These are phyloP conservation scores for Pseudonectria foliicola DNA, from an alignment of 2,329 filamentous ascomycete genomes.

Conservation along the genomic window DNA sequence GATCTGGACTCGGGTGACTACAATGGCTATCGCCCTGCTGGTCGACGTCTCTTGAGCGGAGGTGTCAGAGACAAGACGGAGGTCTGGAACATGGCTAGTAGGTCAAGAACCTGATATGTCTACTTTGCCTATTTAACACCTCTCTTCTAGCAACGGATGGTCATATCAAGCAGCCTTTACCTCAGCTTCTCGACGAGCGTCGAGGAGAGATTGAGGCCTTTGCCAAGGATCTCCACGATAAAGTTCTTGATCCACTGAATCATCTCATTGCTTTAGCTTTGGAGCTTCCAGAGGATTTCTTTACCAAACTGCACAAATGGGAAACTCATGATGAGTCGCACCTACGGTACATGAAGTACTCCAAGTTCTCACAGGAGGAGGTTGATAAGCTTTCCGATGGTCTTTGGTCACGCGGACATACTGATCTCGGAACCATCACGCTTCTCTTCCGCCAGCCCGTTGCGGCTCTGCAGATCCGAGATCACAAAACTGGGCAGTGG, in stretches of 20 bases:
- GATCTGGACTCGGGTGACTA: slow-evolving; percentile 46
- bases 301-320: slow-evolving; percentile 45
- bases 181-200: slow-evolving; percentile 39
- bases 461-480: slow-evolving; percentile 46
- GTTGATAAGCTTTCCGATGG: slow-evolving; percentile 34
- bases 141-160: slow-evolving; percentile 21
- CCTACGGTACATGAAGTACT: slow-evolving; percentile 56
- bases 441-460: slow-evolving; percentile 53
- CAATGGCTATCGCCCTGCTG: slow-evolving; percentile 48
- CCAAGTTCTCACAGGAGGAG: slow-evolving; percentile 40
- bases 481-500: slow-evolving; percentile 40
- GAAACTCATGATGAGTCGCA: slow-evolving; percentile 52
- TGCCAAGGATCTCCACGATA: slow-evolving; percentile 38
- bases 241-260: slow-evolving; percentile 50
- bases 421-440: slow-evolving; percentile 49
- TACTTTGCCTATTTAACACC: neutral
- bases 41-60: slow-evolving; percentile 25
- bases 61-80: slow-evolving; percentile 35
- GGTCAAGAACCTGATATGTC: slow-evolving; percentile 4
- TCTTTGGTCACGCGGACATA: slow-evolving; percentile 44
- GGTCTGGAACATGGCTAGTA: slow-evolving; percentile 33
- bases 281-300: slow-evolving; percentile 53
- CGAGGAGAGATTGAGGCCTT: slow-evolving; percentile 51
- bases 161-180: slow-evolving; percentile 25
- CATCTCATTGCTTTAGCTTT: slow-evolving; percentile 55